Conservation (phyloP, 73 alveolate genomes). For the Paramecium sexaurelia region DNA sequence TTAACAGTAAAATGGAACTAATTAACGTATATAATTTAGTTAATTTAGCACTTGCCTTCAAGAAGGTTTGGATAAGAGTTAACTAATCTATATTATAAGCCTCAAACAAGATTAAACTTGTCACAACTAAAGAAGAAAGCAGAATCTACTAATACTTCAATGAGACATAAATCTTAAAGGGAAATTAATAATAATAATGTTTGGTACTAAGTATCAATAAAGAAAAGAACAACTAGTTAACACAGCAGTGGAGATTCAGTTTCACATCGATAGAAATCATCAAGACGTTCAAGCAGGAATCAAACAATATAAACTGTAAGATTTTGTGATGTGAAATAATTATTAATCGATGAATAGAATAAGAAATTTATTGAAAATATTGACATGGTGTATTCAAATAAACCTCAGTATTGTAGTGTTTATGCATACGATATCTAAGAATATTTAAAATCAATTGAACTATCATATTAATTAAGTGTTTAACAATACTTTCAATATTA, state of each 20-base stretch:
- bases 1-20: conserved; percentile 37
- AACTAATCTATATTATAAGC: background rate
- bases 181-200: background rate
- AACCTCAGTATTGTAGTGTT: conserved; percentile 57
- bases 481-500: conserved; percentile 57
- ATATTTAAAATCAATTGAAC: conserved; percentile 61
- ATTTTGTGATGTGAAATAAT: conserved; percentile 36
- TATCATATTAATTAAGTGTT: background rate
- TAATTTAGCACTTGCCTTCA: background rate
- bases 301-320: conserved; percentile 18
- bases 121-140: background rate
- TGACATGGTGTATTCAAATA: conserved; percentile 20
- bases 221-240: conserved; percentile 38
- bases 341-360: background rate
- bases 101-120: background rate
- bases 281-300: background rate
- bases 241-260: conserved; percentile 23
- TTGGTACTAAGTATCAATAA: conserved; percentile 14
- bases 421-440: conserved; percentile 65
- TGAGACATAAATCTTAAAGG: conserved; percentile 54
- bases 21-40: conserved; percentile 7
- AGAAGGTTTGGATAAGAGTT: conserved; percentile 54
- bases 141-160: background rate
- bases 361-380: conserved; percentile 25
- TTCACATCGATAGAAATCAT: background rate